phyloP scores from a whole-genome alignment of 352 stramenopile genomes.

The Globisporangium rhizosaccharum region DNA sequence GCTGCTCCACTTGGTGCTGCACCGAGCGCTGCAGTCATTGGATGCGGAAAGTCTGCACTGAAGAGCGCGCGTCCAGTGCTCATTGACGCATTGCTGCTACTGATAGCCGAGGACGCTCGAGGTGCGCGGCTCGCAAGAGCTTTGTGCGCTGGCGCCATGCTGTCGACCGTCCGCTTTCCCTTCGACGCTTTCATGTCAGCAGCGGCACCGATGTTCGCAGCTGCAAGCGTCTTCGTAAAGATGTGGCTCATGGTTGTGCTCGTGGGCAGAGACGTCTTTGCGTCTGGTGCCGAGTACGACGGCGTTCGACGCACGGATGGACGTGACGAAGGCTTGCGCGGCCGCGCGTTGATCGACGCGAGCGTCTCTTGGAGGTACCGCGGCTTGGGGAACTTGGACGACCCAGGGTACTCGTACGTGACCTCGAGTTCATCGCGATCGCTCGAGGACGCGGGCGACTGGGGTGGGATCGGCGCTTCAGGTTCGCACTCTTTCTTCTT shows the following conservation, averaged over 20 bases:
- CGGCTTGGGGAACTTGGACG: constrained; percentile 20
- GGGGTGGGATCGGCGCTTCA: constrained; percentile 19
- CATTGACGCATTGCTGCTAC: neutral
- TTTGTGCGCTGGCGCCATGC: constrained; percentile 11
- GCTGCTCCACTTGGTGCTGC: neutral
- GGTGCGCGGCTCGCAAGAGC: constrained; percentile 11
- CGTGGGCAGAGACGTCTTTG: constrained; percentile 19
- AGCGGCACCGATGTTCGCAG: neutral
- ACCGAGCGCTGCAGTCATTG: neutral
- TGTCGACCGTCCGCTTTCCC: constrained; percentile 2
- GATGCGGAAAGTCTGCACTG: constrained; percentile 10
- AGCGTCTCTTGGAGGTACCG: constrained; percentile 50
- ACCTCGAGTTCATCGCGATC: constrained; percentile 37
- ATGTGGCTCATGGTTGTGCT: constrained; percentile 10
- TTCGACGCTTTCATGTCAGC: constrained; percentile 6
- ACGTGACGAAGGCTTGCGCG: constrained; percentile 16
- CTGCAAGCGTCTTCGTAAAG: constrained; percentile 15
- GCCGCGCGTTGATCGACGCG: constrained; percentile 46
- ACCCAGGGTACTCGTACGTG: constrained; percentile 19
- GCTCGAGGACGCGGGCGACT: constrained; percentile 27
- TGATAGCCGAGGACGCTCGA: constrained; percentile 4
- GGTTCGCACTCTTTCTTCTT: constrained; percentile 23
- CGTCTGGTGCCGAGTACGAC: constrained; percentile 16
- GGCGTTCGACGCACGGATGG: constrained; percentile 14
- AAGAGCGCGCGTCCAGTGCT: constrained; percentile 9